phyloP scores from a whole-genome alignment of 108 stramenopile species.

The Cylindrotheca closterium region DNA sequence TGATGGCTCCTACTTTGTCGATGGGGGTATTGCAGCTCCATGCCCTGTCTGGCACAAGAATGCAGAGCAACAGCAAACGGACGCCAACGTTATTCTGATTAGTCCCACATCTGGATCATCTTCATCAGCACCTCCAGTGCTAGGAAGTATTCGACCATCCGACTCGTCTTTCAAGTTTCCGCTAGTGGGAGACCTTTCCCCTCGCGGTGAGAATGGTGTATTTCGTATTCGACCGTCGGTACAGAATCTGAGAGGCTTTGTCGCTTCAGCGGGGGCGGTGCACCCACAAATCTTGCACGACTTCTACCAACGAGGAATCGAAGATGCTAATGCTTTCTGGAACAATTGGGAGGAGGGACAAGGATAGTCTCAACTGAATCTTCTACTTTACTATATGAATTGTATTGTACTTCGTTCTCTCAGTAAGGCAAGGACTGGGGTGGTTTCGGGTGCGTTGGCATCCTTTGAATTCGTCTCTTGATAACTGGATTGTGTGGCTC shows the following conservation, averaged over 20 bases:
- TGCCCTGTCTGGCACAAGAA: conserved; percentile 45
- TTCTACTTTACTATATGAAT: too few species aligned
- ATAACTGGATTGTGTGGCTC: too few species aligned
- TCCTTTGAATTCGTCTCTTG: too few species aligned
- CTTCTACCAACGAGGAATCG: conserved; percentile 50
- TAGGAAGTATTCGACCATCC: conserved; percentile 32
- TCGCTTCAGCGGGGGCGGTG: conserved; percentile 41
- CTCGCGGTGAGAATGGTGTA: conserved; percentile 23
- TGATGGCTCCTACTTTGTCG: conserved; percentile 44
- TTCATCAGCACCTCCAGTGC: conserved; percentile 2
- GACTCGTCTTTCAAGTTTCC: conserved; percentile 41
- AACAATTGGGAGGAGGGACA: neutral
- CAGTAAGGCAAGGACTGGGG: too few species aligned
- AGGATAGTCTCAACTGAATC: too few species aligned
- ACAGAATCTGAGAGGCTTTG: conserved; percentile 47
- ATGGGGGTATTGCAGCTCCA: conserved; percentile 60
- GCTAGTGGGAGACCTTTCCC: conserved; percentile 17
- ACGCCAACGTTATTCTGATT: conserved; percentile 26
- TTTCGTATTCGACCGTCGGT: conserved; percentile 46
- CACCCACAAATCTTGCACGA: conserved; percentile 34
- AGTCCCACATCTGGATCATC: conserved; percentile 43
- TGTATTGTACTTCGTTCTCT: too few species aligned
- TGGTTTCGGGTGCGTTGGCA: too few species aligned
- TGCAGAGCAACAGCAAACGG: conserved; percentile 8
- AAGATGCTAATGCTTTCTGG: conserved; percentile 25